These are phyloP conservation scores for Pseudogymnoascus sp. DNA, from an alignment of 2,329 filamentous ascomycete species.

Conservation along the genomic window DNA sequence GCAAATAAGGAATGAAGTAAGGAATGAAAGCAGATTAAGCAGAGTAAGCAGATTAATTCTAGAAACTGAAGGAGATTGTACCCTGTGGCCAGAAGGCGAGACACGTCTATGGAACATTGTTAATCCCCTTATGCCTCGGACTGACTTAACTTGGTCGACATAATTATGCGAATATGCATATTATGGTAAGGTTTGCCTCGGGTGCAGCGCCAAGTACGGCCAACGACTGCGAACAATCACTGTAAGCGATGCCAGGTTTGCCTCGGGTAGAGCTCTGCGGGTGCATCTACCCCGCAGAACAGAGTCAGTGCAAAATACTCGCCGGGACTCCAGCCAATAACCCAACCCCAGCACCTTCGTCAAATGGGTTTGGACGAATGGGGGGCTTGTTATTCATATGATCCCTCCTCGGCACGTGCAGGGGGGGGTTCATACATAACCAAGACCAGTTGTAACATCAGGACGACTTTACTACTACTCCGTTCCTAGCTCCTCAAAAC, in stretches of 20 bases:
- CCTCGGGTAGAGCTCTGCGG: background rate
- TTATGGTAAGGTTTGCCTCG: background rate
- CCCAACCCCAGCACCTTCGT: background rate
- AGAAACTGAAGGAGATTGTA: background rate
- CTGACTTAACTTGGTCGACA: background rate
- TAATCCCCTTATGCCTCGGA: background rate
- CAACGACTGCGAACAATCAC: background rate
- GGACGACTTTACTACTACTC: background rate
- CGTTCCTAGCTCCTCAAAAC: background rate
- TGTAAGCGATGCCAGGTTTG: background rate
- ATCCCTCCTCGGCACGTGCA: slow-evolving; percentile 4
- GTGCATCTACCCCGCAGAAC: background rate
- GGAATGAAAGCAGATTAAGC: background rate
- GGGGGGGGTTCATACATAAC: background rate
- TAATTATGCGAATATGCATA: background rate
- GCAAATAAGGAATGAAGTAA: background rate
- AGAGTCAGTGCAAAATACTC: background rate
- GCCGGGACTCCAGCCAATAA: background rate
- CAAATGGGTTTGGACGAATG: background rate
- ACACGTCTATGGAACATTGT: background rate
- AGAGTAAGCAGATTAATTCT: background rate
- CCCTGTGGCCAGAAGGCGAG: background rate
- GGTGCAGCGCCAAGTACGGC: background rate
- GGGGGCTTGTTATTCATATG: background rate
- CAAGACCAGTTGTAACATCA: background rate